Base-by-base conservation (phyloP, 345 rosid genomes). In the Limnanthes douglasii region DNA sequence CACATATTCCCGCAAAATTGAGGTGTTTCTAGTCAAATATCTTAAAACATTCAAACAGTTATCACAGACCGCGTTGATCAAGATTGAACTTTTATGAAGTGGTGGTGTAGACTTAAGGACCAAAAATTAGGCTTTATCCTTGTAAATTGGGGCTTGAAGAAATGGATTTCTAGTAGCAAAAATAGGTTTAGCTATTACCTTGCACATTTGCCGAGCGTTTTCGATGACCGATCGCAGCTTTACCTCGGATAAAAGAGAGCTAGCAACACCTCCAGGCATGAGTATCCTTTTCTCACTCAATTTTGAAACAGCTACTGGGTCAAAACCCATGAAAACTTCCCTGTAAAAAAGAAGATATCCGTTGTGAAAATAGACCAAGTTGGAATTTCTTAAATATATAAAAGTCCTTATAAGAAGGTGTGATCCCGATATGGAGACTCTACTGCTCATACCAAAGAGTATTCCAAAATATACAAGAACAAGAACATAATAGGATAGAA, bases 311-410 rank as follows among this genome's bases (percentile, higher is more conserved):
- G 78, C 64, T 21, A 59, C 21, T 19, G 86, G 86, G 49, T 78
- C 86, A 39, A 75, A 84, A 46, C 73, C 74, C 62, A 73, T 45
- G 52, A 84, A 84, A 22, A 57, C 74, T 70, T 84, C 81, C 63
- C 95, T 82, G 78, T 41, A 37, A 18, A 45, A 38, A 34, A 34
- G 23, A 46, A 31, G 21, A 3, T 11, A 32, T 18, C 29, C 50
- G 6, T 17, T 37, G 27, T n/a, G 18, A 49, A 18, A 37, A 19
- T 23, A 35, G 10, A 44, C 16, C 23, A 17, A 13, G 43, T 11
- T n/a, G n/a, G n/a, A n/a, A n/a, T n/a, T n/a, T n/a, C n/a, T n/a
- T n/a, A n/a, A n/a, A 33, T 5, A 15, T 3, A 33, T 6, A 15
- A 15, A 15, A 32, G 11, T 32, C 8, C 2, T 14, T 14, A 15